Conservation (phyloP, 1,139 yeast genomes). For the Taiozyma sp. region DNA sequence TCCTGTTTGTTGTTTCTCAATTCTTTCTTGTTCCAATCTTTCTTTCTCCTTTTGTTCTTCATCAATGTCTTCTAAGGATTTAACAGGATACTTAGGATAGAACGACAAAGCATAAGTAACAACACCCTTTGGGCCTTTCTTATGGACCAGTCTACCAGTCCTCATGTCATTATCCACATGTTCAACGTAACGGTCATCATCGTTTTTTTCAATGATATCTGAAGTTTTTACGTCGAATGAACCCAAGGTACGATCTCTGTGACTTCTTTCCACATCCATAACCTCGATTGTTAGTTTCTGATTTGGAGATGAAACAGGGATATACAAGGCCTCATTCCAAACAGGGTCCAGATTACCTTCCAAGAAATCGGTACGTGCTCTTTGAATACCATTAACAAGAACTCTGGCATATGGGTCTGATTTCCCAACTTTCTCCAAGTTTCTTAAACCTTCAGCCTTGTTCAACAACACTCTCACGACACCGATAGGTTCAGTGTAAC, state of each 20-base stretch:
- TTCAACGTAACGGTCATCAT: constrained; percentile 60
- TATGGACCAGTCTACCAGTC: constrained; percentile 58
- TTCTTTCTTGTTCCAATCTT: constrained; percentile 28
- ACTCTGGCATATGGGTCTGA: constrained; percentile 90
- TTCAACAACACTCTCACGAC: constrained; percentile 72
- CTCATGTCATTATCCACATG: constrained; percentile 53
- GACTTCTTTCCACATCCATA: constrained; percentile 80
- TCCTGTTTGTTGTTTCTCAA: constrained; percentile 28
- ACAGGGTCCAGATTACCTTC: constrained; percentile 72
- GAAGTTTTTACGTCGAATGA: constrained; percentile 60
- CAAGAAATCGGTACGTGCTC: constrained; percentile 71
- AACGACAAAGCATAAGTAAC: constrained; percentile 72
- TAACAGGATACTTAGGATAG: constrained; percentile 75
- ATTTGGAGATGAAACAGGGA: constrained; percentile 74
- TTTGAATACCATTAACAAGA: constrained; percentile 69
- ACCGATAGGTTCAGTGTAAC: constrained; percentile 91
- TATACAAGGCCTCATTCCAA: constrained; percentile 81
- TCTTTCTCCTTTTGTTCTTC: constrained; percentile 46
- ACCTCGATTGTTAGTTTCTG: constrained; percentile 83
- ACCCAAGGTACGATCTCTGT: constrained; percentile 85
- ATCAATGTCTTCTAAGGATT: constrained; percentile 67
- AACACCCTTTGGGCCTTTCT: constrained; percentile 78
- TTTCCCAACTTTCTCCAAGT: constrained; percentile 83
- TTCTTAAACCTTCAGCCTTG: constrained; percentile 69
- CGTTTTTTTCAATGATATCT: constrained; percentile 58